Percentiles rank a stretch among this genome's conserved stretches.
Conservation (phyloP, 2,329 filamentous ascomycete genomes). For the Aspergillus japonicus region DNA sequence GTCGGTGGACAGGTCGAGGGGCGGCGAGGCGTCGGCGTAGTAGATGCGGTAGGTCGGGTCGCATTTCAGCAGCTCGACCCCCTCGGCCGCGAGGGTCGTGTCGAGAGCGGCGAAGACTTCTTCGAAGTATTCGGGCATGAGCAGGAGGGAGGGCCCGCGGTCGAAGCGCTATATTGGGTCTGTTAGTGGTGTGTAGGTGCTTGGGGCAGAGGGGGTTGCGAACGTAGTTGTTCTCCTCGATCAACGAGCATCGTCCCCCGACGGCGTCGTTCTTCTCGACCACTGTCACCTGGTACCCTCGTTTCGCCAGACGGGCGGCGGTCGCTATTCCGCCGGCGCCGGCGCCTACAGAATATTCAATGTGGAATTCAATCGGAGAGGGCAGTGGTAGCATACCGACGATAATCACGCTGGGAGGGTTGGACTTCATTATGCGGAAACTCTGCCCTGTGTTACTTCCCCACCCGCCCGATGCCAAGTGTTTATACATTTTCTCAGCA, state of each 20-base stretch:
- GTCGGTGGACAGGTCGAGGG: slow-evolving; percentile 61
- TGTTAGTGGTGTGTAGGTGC: not conserved
- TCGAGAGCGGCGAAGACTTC: slow-evolving; percentile 68
- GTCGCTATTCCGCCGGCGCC: slow-evolving; percentile 71
- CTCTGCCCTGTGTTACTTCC: too few species aligned
- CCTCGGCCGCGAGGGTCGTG: slow-evolving; percentile 64
- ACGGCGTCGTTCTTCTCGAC: slow-evolving; percentile 75
- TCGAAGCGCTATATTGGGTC: slow-evolving; percentile 59
- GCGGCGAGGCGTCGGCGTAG: slow-evolving; percentile 63
- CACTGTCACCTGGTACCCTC: slow-evolving; percentile 70
- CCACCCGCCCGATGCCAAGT: too few species aligned
- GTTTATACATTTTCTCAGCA: not conserved
- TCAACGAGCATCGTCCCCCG: slow-evolving; percentile 68
- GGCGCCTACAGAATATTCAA: slow-evolving; percentile 50
- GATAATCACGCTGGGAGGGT: not conserved
- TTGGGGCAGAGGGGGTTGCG: slow-evolving; percentile 5
- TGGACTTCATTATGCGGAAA: not conserved
- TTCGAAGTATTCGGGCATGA: slow-evolving; percentile 69
- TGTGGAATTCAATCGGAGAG: not conserved
- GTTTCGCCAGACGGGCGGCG: slow-evolving; percentile 68
- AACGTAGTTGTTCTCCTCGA: slow-evolving; percentile 60
- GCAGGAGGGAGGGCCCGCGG: slow-evolving; percentile 70
- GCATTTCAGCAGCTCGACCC: slow-evolving; percentile 68
- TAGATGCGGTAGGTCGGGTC: slow-evolving; percentile 74
- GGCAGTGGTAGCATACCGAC: not conserved